These are phyloP conservation scores for Pyrenochaeta sp. DNA, from an alignment of 2,329 filamentous ascomycete species.

Conservation along the genomic window DNA sequence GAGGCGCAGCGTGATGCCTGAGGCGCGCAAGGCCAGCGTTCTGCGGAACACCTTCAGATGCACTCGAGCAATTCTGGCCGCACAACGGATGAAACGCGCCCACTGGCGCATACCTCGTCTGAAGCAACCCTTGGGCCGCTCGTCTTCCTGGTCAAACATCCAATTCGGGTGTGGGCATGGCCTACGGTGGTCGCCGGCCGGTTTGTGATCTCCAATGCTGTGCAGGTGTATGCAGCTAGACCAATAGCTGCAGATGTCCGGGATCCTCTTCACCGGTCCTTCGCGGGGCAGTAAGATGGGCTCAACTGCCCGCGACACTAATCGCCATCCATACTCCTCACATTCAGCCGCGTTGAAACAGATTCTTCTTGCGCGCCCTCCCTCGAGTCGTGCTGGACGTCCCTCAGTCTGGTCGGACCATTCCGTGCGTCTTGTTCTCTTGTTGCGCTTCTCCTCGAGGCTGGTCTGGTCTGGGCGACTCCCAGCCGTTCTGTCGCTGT, in stretches of 20 bases:
- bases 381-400: conserved; percentile 38
- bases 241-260: conserved; percentile 41
- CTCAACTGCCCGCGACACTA: conserved; percentile 29
- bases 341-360: conserved; percentile 36
- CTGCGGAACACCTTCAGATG: neutral
- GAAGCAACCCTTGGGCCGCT: conserved; percentile 16
- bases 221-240: conserved; percentile 40
- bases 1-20: conserved; percentile 44
- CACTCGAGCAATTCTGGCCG: conserved; percentile 2
- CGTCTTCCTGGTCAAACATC: conserved; percentile 23
- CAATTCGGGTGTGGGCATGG: conserved; percentile 26
- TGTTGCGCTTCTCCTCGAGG: conserved; percentile 28
- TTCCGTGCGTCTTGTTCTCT: conserved; percentile 26
- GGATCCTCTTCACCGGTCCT: conserved; percentile 45
- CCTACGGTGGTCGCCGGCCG: conserved; percentile 34
- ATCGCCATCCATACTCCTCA: conserved; percentile 31
- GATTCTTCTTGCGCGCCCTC: conserved; percentile 39
- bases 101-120: conserved; percentile 2
- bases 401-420: conserved; percentile 31
- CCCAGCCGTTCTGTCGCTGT: conserved; percentile 26
- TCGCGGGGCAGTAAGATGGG: conserved; percentile 44
- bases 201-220: conserved; percentile 40
- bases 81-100: conserved; percentile 3
- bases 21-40: conserved; percentile 23
- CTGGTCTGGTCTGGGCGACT: conserved; percentile 22